Base-by-base conservation (phyloP, 176 grass and related monocot species). In the Aegilops sharonensis region DNA sequence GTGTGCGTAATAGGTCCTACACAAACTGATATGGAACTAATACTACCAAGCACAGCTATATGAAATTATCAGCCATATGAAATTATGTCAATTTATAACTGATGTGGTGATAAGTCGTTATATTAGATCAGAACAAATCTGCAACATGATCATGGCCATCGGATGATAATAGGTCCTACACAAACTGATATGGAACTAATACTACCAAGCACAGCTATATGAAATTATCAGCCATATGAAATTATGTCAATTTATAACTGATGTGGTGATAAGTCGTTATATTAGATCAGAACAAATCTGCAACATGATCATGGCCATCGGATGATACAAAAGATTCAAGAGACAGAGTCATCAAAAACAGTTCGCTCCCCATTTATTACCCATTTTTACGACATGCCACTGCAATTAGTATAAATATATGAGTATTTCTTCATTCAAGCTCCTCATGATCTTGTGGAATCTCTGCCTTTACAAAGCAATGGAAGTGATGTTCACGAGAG, bases 11-110 rank as follows among this genome's bases (percentile, higher is more conserved):
- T 43, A 84, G 11, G 64, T 78, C 67, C 34, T 47, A 87, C 14
- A 83, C 3, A 40, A 59, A 59, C 56, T 59, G 56, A 59, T 9
- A 20, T 43, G 20, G 56, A 59, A 59, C 20, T 59, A 59, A 21
- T 54, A 59, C 9, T 62, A 82, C 5, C 30, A 78, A 34, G 11
- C 43, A 75, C 20, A 84, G 67, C 36, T 17, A 87, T 47, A 47
- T 47, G 24, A 24, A 79, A 66, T 15, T 11, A 79, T 73, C 34
- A 87, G 20, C 5, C 52, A 74, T 54, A 84, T 20, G 35, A 30
- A 83, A 82, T 27, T 59, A 27, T 20, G n/a, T 63, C 11, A 17
- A 12, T 56, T 72, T 18, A 71, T 15, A 86, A 72, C n/a, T 83
- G 6, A 82, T 72, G 12, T 1, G 14, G 3, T 9, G 17, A n/a